These are phyloP conservation scores for Claviceps sp. DNA, from an alignment of 2,329 filamentous ascomycete species.

Conservation along the genomic window DNA sequence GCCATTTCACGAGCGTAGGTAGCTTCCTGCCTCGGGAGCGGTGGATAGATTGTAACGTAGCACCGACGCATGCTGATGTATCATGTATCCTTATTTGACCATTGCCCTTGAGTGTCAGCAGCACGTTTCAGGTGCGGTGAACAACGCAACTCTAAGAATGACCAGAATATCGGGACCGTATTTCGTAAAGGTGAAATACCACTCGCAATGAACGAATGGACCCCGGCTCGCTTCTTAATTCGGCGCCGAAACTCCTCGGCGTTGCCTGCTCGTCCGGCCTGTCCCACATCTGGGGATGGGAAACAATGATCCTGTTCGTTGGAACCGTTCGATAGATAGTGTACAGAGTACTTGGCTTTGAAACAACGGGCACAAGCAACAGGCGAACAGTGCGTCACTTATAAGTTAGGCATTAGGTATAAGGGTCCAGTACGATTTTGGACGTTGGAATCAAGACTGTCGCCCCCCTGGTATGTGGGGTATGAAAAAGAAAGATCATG, in stretches of 20 bases:
- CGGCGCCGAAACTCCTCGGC: neutral
- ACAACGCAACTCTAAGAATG: neutral
- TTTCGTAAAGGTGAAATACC: no score
- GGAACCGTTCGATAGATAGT: neutral
- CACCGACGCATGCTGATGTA: neutral
- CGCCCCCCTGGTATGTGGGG: neutral
- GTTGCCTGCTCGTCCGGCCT: neutral
- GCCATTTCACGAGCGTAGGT: no score
- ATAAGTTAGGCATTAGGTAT: neutral
- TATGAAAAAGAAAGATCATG: no score
- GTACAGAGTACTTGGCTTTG: neutral
- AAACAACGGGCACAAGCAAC: neutral
- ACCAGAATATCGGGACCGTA: neutral
- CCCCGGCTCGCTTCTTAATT: no score
- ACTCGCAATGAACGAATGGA: no score
- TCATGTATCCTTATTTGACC: neutral
- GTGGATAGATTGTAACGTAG: neutral
- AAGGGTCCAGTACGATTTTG: neutral
- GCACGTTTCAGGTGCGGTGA: neutral
- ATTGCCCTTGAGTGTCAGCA: neutral
- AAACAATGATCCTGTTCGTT: neutral
- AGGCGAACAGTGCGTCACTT: conserved; percentile 1
- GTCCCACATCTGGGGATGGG: neutral
- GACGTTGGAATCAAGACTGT: neutral
- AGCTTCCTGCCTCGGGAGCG: neutral